Conservation (phyloP, 2,329 filamentous ascomycete species). For the Alternaria longipes region DNA sequence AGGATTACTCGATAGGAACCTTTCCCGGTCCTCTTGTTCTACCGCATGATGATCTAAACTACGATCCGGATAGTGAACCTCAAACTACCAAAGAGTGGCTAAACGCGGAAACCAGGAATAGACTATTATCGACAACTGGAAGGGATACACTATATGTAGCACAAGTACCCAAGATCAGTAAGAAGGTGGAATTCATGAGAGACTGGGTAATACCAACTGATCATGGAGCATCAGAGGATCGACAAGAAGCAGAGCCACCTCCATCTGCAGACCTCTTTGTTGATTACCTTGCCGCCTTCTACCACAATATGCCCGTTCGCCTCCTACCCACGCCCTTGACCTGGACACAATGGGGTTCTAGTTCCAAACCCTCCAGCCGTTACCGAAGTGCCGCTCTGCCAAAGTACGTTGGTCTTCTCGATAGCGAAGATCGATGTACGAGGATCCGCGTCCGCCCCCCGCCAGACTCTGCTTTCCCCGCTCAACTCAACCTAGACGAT, state of each 20-base stretch:
- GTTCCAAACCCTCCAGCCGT: slow-evolving; percentile 1
- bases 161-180: slow-evolving; percentile 54
- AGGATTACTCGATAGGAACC: slow-evolving; percentile 16
- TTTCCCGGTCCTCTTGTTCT: slow-evolving; percentile 70
- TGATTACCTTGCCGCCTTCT: slow-evolving; percentile 61
- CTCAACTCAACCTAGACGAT: slow-evolving; percentile 69
- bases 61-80: slow-evolving; percentile 60
- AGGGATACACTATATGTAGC: slow-evolving; percentile 65
- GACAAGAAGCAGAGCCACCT: neutral
- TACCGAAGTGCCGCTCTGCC: slow-evolving; percentile 16
- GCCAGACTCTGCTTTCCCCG: slow-evolving; percentile 58
- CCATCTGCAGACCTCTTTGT: slow-evolving; percentile 45
- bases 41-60: slow-evolving; percentile 66
- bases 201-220: slow-evolving; percentile 50
- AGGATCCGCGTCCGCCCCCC: slow-evolving; percentile 63
- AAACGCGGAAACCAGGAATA: slow-evolving; percentile 56
- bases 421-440: slow-evolving; percentile 46
- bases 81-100: slow-evolving; percentile 66
- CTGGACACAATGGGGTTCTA: slow-evolving; percentile 61
- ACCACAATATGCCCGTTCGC: slow-evolving; percentile 64
- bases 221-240: slow-evolving; percentile 30
- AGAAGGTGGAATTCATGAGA: slow-evolving; percentile 52
- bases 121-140: slow-evolving; percentile 53
- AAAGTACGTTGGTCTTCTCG: slow-evolving; percentile 59
- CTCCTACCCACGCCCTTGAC: slow-evolving; percentile 51